phyloP scores from a whole-genome alignment of 2,329 filamentous ascomycete species.

The Ascocoryne sarcoides region DNA sequence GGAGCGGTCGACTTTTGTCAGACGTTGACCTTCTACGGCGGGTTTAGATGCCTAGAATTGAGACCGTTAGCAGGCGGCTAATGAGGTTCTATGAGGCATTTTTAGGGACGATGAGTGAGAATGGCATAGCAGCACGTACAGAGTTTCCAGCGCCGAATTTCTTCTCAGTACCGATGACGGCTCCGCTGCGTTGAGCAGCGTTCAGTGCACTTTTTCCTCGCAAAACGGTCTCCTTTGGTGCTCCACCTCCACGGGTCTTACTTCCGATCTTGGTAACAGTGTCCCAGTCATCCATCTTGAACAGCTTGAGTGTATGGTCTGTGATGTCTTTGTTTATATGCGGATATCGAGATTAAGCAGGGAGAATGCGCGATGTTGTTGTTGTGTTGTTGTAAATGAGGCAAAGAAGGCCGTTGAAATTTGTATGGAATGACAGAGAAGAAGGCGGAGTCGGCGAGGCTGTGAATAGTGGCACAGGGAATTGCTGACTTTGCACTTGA shows the following conservation, averaged over 20 bases:
- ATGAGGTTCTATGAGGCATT: neutral
- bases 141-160: slow-evolving; percentile 72
- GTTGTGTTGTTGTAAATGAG: slow-evolving; percentile 9
- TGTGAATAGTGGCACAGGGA: slow-evolving; percentile 9
- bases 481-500: neutral
- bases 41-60: slow-evolving; percentile 39
- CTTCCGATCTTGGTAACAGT: slow-evolving; percentile 86
- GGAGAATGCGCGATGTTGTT: neutral
- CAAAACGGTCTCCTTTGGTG: slow-evolving; percentile 74
- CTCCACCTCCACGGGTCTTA: slow-evolving; percentile 64
- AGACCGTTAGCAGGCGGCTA: neutral
- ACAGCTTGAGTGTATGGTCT: slow-evolving; percentile 18
- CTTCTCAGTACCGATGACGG: slow-evolving; percentile 81
- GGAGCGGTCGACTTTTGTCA: slow-evolving; percentile 94
- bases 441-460: slow-evolving; percentile 3
- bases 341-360: neutral
- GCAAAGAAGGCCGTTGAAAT: slow-evolving; percentile 10
- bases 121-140: slow-evolving; percentile 45
- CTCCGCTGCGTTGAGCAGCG: slow-evolving; percentile 75
- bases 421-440: slow-evolving; percentile 1
- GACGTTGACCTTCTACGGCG: slow-evolving; percentile 74
- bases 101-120: slow-evolving; percentile 1
- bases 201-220: slow-evolving; percentile 78
- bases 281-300: slow-evolving; percentile 70
- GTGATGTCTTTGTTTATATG: neutral